phyloP scores from a whole-genome alignment of 2,329 filamentous ascomycete species.

The Aspergillus awamori region DNA sequence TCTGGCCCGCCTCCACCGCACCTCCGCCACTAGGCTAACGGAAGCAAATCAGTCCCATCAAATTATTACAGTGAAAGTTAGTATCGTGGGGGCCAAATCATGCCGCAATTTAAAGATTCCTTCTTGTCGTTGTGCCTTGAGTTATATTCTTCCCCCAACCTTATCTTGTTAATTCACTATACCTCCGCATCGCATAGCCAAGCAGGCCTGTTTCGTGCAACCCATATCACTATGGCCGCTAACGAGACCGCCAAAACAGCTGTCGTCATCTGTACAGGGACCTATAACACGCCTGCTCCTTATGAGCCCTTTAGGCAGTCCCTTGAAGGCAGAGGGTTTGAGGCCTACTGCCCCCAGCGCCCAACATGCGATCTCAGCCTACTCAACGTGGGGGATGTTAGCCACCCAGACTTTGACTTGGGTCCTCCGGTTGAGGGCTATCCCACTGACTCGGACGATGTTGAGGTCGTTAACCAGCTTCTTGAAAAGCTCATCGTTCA shows the following conservation, averaged over 20 bases:
- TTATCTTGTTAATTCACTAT: too few relatives aligned
- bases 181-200: too few relatives aligned
- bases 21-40: too few relatives aligned
- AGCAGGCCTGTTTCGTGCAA: too few relatives aligned
- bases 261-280: conserved; percentile 16
- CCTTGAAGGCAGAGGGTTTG: conserved; percentile 28
- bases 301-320: conserved; percentile 32
- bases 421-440: conserved; percentile 2
- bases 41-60: too few relatives aligned
- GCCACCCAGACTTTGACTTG: conserved; percentile 9
- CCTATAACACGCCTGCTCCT: conserved; percentile 31
- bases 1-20: too few relatives aligned
- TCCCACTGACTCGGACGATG: conserved; percentile 8
- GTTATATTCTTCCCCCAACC: too few relatives aligned
- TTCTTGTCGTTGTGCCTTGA: too few relatives aligned
- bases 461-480: neutral
- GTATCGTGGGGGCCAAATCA: too few relatives aligned
- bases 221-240: neutral
- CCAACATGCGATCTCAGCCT: conserved; percentile 53
- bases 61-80: too few relatives aligned
- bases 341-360: conserved; percentile 39
- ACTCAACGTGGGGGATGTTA: conserved; percentile 55
- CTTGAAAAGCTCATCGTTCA: neutral
- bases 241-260: neutral
- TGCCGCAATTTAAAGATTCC: too few relatives aligned